Evolutionary conservation across 305 asterid species (phyloP).

Genomic region (Andrographis paniculata): DNA sequence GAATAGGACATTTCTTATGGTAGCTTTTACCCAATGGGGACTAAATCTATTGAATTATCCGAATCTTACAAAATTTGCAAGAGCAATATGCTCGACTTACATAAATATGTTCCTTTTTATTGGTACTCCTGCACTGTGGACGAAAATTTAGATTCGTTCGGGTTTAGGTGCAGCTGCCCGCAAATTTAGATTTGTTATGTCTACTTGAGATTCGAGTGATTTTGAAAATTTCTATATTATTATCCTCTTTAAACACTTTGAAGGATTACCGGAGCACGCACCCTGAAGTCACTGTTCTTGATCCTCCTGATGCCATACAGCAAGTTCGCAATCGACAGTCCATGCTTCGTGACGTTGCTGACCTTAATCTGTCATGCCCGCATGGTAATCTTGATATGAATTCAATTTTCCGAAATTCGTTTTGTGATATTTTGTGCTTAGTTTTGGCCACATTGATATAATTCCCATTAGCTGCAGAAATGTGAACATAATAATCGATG

Average conservation of each 20-base stretch:
- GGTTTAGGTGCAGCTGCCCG: too few relatives aligned
- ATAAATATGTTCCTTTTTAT: too few relatives aligned
- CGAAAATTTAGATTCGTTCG: too few relatives aligned
- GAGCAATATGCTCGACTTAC: neutral
- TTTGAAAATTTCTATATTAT: slow-evolving; percentile 5
- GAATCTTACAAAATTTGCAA: neutral
- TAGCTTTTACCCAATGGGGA: neutral
- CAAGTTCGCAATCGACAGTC: slow-evolving; percentile 80
- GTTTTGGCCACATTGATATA: neutral
- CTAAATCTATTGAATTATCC: neutral
- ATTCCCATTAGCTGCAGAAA: too few relatives aligned
- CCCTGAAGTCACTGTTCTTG: slow-evolving; percentile 97
- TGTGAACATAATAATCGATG: neutral
- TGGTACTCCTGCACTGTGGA: too few relatives aligned
- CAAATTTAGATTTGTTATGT: too few relatives aligned
- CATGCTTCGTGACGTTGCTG: slow-evolving; percentile 96
- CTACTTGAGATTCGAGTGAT: too few relatives aligned
- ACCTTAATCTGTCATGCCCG: slow-evolving; percentile 61
- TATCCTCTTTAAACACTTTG: slow-evolving; percentile 9
- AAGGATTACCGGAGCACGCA: slow-evolving; percentile 82
- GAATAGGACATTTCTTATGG: neutral
- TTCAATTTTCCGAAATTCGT: neutral
- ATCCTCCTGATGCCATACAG: slow-evolving; percentile 94
- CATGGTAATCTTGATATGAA: slow-evolving; percentile 42
- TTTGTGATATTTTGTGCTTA: neutral